Conservation (phyloP, 257 asterid species). For the Eustoma russellianum region DNA sequence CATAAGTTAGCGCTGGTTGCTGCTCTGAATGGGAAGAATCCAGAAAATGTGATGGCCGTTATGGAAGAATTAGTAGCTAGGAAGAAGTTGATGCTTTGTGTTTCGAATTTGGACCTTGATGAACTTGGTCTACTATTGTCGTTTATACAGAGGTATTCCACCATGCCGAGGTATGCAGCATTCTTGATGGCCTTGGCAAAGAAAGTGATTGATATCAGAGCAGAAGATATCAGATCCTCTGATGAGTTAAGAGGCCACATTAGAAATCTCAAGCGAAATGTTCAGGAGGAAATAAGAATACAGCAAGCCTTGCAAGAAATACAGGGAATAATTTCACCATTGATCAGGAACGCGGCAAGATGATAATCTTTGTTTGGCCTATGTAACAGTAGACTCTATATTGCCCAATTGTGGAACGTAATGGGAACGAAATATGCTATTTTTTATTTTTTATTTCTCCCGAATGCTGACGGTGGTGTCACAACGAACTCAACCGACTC, state of each 20-base stretch:
- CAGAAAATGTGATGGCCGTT: constrained; percentile 67
- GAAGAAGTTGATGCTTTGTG: constrained; percentile 59
- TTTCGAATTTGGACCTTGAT: constrained; percentile 50
- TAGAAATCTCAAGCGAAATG: constrained; percentile 73
- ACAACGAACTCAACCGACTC: too few species aligned
- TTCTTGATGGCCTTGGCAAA: constrained; percentile 41
- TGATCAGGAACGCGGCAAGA: constrained; percentile 69
- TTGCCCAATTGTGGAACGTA: not conserved
- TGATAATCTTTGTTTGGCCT: constrained; percentile 27
- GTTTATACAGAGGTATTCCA: constrained; percentile 65
- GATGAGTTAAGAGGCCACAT: constrained; percentile 36
- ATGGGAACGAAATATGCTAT: too few species aligned
- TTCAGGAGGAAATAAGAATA: constrained; percentile 73
- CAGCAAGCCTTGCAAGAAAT: constrained; percentile 68
- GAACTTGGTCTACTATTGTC: constrained; percentile 60
- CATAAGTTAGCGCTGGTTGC: constrained; percentile 76
- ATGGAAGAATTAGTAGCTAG: constrained; percentile 89
- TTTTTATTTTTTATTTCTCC: too few species aligned
- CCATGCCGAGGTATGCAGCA: constrained; percentile 64
- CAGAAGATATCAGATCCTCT: constrained; percentile 51
- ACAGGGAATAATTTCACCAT: constrained; percentile 74
- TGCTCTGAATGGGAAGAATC: constrained; percentile 48
- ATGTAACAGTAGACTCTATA: not conserved
- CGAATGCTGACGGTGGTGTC: too few species aligned
- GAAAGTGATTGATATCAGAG: constrained; percentile 66